These are phyloP conservation scores for Lepidopterella palustris DNA, from an alignment of 495 filamentous ascomycete genomes.

Conservation along the genomic window DNA sequence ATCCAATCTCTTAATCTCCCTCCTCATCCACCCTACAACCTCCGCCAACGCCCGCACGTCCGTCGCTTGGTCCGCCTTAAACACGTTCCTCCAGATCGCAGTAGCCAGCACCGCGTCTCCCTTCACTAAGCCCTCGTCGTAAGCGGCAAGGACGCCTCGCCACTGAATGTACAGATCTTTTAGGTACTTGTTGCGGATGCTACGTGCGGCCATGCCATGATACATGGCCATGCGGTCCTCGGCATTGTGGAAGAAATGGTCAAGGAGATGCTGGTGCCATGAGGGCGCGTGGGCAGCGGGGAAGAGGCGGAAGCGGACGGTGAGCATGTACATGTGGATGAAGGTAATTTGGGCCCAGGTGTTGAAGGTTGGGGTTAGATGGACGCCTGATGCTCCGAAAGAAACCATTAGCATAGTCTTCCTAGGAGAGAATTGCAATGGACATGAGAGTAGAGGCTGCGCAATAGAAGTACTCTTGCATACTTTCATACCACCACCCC, in stretches of 20 bases:
- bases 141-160: constrained; percentile 73
- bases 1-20: constrained; percentile 42
- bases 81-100: constrained; percentile 91
- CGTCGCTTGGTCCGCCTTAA: constrained; percentile 64
- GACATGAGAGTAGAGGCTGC: no score
- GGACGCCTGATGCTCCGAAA: constrained; percentile 38
- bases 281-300: constrained; percentile 52
- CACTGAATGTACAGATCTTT: constrained; percentile 91
- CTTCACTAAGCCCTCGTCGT: constrained; percentile 79
- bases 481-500: constrained; percentile 81
- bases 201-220: constrained; percentile 59
- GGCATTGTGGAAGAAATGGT: constrained; percentile 89
- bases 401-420: no score
- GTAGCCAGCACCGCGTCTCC: constrained; percentile 80
- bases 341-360: constrained; percentile 95
- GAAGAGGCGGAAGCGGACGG: constrained; percentile 74
- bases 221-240: constrained; percentile 76
- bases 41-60: constrained; percentile 64
- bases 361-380: constrained; percentile 74
- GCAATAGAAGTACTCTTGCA: no score
- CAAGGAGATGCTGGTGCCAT: constrained; percentile 71
- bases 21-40: constrained; percentile 73
- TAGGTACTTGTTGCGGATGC: constrained; percentile 72
- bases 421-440: no score
- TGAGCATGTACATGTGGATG: constrained; percentile 88